These are phyloP conservation scores for Talaromyces albobiverticillius DNA, from an alignment of 2,329 filamentous ascomycete species.

Conservation along the genomic window DNA sequence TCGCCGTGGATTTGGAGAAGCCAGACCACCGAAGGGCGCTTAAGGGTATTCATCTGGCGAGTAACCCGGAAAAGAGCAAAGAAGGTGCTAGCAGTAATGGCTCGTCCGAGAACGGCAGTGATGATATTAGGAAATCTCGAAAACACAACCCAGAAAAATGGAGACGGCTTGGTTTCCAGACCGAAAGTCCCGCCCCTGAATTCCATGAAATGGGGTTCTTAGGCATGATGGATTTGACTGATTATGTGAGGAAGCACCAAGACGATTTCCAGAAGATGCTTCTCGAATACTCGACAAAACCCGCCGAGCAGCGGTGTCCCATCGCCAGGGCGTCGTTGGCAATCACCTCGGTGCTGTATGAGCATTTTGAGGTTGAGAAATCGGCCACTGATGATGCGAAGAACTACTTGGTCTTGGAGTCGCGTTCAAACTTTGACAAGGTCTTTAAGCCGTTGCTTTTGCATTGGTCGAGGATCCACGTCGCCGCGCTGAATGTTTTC, in stretches of 20 bases:
- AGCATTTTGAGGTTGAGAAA: conserved; percentile 92
- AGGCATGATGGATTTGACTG: conserved; percentile 95
- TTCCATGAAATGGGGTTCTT: conserved; percentile 84
- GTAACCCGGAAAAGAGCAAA: conserved; percentile 48
- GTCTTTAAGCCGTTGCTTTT: conserved; percentile 83
- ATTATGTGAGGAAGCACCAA: conserved; percentile 89
- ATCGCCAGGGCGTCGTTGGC: conserved; percentile 82
- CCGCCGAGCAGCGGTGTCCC: conserved; percentile 72
- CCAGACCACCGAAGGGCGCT: conserved; percentile 84
- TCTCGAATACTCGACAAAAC: conserved; percentile 78
- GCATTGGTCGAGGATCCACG: conserved; percentile 90
- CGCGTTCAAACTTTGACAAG: conserved; percentile 74
- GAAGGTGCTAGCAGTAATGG: conserved; percentile 18
- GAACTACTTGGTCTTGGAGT: conserved; percentile 71
- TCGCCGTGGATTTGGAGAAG: conserved; percentile 78
- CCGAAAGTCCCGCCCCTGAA: conserved; percentile 80
- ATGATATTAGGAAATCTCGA: conserved; percentile 57
- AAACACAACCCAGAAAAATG: conserved; percentile 88
- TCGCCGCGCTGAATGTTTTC: conserved; percentile 79
- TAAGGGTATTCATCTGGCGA: conserved; percentile 80
- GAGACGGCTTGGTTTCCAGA: conserved; percentile 86
- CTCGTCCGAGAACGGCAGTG: conserved; percentile 20
- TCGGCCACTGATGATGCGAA: conserved; percentile 75
- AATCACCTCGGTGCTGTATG: conserved; percentile 83
- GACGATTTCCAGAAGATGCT: conserved; percentile 90